Percentiles rank a stretch among this genome's conserved stretches.
Conservation (phyloP, 495 filamentous ascomycete species). For the Ascodesmis nigricans region DNA sequence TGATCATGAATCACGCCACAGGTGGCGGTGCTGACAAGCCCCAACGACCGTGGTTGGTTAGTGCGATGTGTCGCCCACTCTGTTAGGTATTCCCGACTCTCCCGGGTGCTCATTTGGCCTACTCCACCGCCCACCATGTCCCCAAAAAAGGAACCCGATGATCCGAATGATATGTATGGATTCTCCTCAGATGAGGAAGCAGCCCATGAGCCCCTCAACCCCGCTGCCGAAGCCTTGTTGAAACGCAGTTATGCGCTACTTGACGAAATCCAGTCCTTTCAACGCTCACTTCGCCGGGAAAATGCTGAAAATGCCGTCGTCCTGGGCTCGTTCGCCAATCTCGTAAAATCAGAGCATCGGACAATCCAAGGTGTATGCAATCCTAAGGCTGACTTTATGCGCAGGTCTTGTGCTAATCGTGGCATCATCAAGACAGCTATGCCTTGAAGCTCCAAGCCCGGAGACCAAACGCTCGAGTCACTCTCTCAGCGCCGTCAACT, state of each 20-base stretch:
- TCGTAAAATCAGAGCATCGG: conserved; percentile 12
- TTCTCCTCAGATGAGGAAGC: too few relatives aligned
- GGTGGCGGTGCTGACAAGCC: too few relatives aligned
- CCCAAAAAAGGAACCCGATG: too few relatives aligned
- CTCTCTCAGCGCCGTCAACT: conserved; percentile 13
- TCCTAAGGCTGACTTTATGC: not conserved
- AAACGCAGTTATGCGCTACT: conserved; percentile 12
- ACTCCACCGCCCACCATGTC: too few relatives aligned
- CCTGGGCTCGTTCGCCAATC: conserved; percentile 13
- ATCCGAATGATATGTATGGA: too few relatives aligned
- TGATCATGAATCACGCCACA: too few relatives aligned
- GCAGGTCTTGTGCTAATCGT: not conserved
- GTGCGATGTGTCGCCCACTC: too few relatives aligned
- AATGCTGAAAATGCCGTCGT: conserved; percentile 15
- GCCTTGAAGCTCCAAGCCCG: conserved; percentile 9
- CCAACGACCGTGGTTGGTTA: too few relatives aligned
- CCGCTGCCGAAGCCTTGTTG: conserved; percentile 15
- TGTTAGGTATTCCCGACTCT: too few relatives aligned
- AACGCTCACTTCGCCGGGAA: conserved; percentile 11
- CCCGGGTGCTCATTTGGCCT: too few relatives aligned
- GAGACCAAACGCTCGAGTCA: conserved; percentile 12
- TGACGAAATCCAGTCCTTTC: conserved; percentile 17
- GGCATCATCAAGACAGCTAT: conserved; percentile 4
- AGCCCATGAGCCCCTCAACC: too few relatives aligned
- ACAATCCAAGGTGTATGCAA: conserved; percentile 4